Base-by-base conservation (phyloP, 345 rosid species). In the Geranium rotundifolium region DNA sequence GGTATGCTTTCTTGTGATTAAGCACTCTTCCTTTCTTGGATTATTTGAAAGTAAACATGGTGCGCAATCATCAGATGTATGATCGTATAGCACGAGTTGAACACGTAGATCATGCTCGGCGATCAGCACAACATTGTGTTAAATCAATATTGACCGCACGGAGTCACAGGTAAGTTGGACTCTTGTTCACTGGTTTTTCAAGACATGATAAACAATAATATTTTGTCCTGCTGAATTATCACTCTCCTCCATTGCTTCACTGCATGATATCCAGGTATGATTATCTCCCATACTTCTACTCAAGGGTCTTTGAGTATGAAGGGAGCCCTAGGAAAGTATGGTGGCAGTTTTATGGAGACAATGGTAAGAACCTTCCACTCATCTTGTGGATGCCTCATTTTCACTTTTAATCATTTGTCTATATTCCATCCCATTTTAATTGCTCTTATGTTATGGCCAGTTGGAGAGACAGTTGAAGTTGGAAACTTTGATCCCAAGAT, bases 341-440 rank as follows among this genome's bases (percentile, higher is more conserved):
- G 95, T 89, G 98, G 95, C 97, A 87, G 71, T 87, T 92, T 76
- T 89, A 76, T 7, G 98, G 95, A 56, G 97, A 92, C 80, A 92
- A 83, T 69, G 97, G 97, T 92, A 82, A 62, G 70, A 61, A 55
- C 61, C 29, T 62, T 12, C 52, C 49, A 2, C 29, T 19, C 19
- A 1, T 52, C n/a, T 29, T 19, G 49, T 59, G 61, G 4, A 20
- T 55, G 13, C 14, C 17, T 19, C 19, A 31, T 12, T 17, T 18
- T 27, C 37, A 57, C n/a, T 30, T 20, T 30, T 20, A 39, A 4
- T 37, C 27, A 19, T 54, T 19, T 23, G 41, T 30, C 17, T 16
- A 23, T 4, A 20, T 57, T 19, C 27, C 60, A 14, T 29, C 31
- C 17, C 20, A 20, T 19, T 19, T 23, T 19, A 56, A 60, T 54